These are phyloP conservation scores for Trichoderma asperelloides DNA, from an alignment of 495 filamentous ascomycete genomes.

Conservation along the genomic window DNA sequence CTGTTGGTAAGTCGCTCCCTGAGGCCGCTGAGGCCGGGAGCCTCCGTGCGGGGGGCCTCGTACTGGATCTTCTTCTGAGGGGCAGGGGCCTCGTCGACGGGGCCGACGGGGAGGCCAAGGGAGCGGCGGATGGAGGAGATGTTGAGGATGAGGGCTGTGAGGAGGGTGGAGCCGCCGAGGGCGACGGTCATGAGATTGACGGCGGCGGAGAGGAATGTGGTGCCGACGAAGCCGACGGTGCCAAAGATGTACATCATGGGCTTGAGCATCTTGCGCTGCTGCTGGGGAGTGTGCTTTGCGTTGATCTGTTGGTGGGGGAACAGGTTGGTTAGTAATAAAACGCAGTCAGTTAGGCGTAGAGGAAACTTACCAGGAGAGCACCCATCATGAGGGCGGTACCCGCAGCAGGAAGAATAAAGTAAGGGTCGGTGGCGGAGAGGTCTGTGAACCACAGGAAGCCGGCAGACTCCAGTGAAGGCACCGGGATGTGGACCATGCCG, in stretches of 20 bases:
- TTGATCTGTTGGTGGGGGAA: slow-evolving; percentile 19
- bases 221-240: slow-evolving; percentile 50
- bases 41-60: not conserved
- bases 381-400: slow-evolving; percentile 41
- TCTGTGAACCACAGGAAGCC: slow-evolving; percentile 71
- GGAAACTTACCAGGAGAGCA: slow-evolving; percentile 48
- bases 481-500: slow-evolving; percentile 67
- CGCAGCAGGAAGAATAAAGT: slow-evolving; percentile 56
- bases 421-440: slow-evolving; percentile 69
- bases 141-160: slow-evolving; percentile 48
- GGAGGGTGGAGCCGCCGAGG: slow-evolving; percentile 50
- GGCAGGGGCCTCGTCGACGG: not conserved
- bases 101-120: slow-evolving; percentile 32
- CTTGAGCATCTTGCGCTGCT: slow-evolving; percentile 35
- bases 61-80: slow-evolving; percentile 5
- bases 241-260: slow-evolving; percentile 51
- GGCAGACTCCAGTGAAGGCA: slow-evolving; percentile 64
- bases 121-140: slow-evolving; percentile 43
- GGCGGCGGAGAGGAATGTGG: slow-evolving; percentile 54
- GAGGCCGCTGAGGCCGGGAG: not conserved
- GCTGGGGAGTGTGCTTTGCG: slow-evolving; percentile 25
- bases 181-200: slow-evolving; percentile 50
- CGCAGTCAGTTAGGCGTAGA: not conserved
- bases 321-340: not conserved
- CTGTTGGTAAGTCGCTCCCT: not conserved